Percentiles rank a stretch among this genome's conserved stretches.
These are phyloP conservation scores for Colletotrichum lini DNA, from an alignment of 2,329 filamentous ascomycete genomes.

Conservation along the genomic window DNA sequence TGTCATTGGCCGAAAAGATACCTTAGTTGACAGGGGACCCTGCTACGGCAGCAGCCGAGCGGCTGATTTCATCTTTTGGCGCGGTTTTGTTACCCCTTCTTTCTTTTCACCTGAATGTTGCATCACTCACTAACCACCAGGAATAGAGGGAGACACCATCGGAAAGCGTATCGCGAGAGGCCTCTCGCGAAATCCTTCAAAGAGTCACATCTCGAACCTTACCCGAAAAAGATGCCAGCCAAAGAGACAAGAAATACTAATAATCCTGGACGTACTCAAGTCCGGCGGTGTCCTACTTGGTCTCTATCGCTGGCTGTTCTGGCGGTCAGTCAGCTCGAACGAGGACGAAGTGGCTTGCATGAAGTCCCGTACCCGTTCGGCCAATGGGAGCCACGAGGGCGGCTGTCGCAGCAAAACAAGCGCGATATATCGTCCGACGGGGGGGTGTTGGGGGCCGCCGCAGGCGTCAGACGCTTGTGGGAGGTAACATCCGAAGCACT, in stretches of 20 bases:
- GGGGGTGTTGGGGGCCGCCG: not conserved
- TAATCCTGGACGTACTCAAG: not conserved
- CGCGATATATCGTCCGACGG: not conserved
- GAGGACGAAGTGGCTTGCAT: slow-evolving; percentile 16
- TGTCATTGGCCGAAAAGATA: not conserved
- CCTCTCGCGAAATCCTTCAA: not conserved
- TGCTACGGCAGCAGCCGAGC: slow-evolving; percentile 29
- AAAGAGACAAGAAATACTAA: too few relatives aligned
- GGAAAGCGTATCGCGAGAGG: not conserved
- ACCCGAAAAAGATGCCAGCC: too few relatives aligned
- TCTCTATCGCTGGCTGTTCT: not conserved
- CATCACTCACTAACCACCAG: not conserved
- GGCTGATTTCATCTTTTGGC: slow-evolving; percentile 18
- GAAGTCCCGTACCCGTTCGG: fast-evolving
- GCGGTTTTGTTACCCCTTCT: not conserved
- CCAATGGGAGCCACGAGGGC: not conserved
- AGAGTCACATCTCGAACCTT: not conserved
- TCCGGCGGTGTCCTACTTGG: too few relatives aligned
- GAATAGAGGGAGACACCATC: not conserved
- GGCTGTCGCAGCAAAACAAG: slow-evolving; percentile 2
- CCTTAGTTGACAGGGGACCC: not conserved
- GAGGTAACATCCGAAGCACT: not conserved
- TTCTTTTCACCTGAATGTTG: slow-evolving; percentile 1
- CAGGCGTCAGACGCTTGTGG: not conserved
- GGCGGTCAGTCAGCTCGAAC: not conserved